Conservation (phyloP, 306 rosid species). For the Gleditsia sinensis region DNA sequence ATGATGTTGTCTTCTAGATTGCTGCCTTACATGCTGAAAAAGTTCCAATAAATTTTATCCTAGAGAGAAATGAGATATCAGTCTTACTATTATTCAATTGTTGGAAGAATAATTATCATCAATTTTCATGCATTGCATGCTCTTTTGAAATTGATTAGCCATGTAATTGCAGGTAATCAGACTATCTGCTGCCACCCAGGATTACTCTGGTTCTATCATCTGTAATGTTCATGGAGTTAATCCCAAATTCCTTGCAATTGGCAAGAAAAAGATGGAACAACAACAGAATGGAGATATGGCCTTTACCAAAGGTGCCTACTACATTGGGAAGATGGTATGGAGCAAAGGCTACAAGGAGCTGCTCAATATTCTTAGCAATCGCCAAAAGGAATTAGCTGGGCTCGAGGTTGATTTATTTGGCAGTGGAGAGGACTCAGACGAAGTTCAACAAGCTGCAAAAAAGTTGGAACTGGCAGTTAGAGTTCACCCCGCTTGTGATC, state of each 20-base stretch:
- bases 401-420: constrained; percentile 93
- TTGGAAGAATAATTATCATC: constrained; percentile 10
- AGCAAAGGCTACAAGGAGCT: constrained; percentile 94
- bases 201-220: constrained; percentile 65
- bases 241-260: constrained; percentile 89
- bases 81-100: background rate
- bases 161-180: constrained; percentile 77
- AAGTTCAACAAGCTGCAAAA: constrained; percentile 64
- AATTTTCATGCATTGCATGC: constrained; percentile 12
- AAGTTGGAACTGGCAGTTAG: constrained; percentile 64
- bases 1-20: background rate
- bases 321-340: constrained; percentile 97
- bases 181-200: constrained; percentile 96
- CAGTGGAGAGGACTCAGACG: constrained; percentile 86
- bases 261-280: constrained; percentile 69
- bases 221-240: constrained; percentile 99
- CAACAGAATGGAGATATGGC: constrained; percentile 60
- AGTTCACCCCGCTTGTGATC: constrained; percentile 87
- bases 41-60: constrained; percentile 18
- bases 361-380: constrained; percentile 63
- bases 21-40: background rate
- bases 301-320: constrained; percentile 85
- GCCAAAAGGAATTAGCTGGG: constrained; percentile 67
- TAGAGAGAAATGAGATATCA: background rate
- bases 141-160: constrained; percentile 32